Base-by-base conservation (phyloP, 1,284 basidiomycete species). In the Cerrena zonata region DNA sequence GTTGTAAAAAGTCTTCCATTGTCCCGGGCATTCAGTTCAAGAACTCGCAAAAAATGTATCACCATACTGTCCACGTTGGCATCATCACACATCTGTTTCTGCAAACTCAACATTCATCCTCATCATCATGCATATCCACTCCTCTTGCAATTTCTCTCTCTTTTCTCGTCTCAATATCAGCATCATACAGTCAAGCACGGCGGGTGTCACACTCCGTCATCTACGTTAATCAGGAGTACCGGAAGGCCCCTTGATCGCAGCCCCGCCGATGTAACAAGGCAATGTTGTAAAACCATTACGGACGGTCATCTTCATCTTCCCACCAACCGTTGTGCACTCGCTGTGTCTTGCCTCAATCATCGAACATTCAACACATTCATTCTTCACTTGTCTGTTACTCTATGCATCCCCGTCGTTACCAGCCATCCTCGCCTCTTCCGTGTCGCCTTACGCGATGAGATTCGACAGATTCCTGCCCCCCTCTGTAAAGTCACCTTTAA, bases 1-100 rank as follows among this genome's bases (percentile, higher is more conserved):
- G 64, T 64, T 65, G 65, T 65, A 66, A 66, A 64, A 65, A 58
- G 56, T 55, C 57, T 58, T 58, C 61, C 58, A 50, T 61, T 60
- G 51, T 59, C 57, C 56, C 53, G 55, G 56, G 53, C 58, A 59
- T 51, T 52, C 43, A 25, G 50, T 50, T 58, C 59, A 56, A 58
- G 57, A 58, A 56, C 54, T 70, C 71, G 68, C 79, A 87, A 88
- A n/a, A n/a, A 88, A 86, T 89, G 85, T 89, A 88, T 76, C 76
- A 87, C 66, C 67, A 70, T 63, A 73, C 66, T 77, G 76, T 73
- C 78, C 75, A 80, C 73, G 75, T 72, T 76, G 78, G 78, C 80
- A 74, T 69, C 73, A 74, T 72, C 70, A 64, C 75, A 72, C 72
- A 70, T 67, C 72, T 75, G 74, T 82, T 74, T 76, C 73, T 72